Percentiles rank a stretch among this genome's conserved stretches.
These are phyloP conservation scores for Sclerotinia sclerotiorum DNA, from an alignment of 2,329 filamentous ascomycete species.

Conservation along the genomic window DNA sequence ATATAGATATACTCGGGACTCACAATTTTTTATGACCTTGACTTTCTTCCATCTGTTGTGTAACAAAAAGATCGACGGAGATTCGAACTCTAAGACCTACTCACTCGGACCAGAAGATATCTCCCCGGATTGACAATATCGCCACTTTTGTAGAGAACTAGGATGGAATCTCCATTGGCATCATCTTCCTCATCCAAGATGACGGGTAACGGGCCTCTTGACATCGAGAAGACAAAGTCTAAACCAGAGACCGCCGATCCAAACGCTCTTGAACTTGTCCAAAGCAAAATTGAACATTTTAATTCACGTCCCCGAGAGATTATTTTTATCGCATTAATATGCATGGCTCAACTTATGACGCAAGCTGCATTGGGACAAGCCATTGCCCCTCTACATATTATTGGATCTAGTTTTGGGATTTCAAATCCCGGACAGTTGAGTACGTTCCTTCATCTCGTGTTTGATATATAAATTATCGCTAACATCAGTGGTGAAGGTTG, in stretches of 20 bases:
- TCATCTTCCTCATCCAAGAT: conserved; percentile 1
- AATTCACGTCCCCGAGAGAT: conserved; percentile 37
- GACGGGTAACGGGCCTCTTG: not conserved
- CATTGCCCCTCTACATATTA: conserved; percentile 50
- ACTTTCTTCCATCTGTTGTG: not conserved
- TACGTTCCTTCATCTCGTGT: not conserved
- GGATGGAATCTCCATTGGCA: not conserved
- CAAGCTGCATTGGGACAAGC: conserved; percentile 50
- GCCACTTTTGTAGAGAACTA: not conserved
- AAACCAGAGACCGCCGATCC: not conserved
- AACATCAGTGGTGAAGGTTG: conserved; percentile 43
- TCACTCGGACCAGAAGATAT: not conserved
- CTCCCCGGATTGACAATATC: not conserved
- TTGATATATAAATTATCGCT: not conserved
- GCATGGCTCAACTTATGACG: conserved; percentile 50
- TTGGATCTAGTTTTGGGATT: conserved; percentile 50
- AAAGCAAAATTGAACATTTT: conserved; percentile 22
- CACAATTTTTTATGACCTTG: not conserved
- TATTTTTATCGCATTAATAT: conserved; percentile 47
- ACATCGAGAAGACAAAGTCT: conserved; percentile 9
- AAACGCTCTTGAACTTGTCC: conserved; percentile 23
- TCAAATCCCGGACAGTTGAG: conserved; percentile 45
- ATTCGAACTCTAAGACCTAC: not conserved
- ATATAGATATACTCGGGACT: not conserved
- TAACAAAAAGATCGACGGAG: not conserved